Evolutionary conservation across 2,329 filamentous ascomycete species (phyloP), one percentile per base, ranked within the genome.

Genomic region (Orbilia blumenaviensis): DNA sequence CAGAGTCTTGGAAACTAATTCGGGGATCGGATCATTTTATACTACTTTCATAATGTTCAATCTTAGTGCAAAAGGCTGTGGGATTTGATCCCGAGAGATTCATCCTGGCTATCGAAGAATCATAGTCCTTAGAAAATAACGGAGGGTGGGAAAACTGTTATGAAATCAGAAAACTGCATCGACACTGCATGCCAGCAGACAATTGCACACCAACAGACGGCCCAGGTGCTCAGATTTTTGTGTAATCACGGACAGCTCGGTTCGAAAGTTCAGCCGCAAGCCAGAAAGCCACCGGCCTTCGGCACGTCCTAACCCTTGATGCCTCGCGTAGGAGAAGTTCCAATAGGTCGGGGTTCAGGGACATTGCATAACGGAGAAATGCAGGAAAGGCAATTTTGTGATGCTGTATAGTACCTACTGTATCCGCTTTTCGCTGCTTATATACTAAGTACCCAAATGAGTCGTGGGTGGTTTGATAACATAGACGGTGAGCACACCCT

Each of bases 221-320:
- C 14, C 9, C 18, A 38, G 10, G 18, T 56, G 52, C 52, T 56
- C 23, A 5, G n/a, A 21, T 21, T 5, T 16, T 36, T 56, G 52
- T 56, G 52, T 34, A 54, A 54, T 56, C 29, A 56, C 38, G 6
- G 27, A 34, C 62, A 3, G 29, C 36, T 56, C 23, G 46, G 6
- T 25, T 41, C 8, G n/a, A 42, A 12, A 21, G 42, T 63, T 72
- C 67, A 72, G 67, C 67, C 60, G 67, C 67, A 72, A 50, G 60
- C 48, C 27, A 72, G 27, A 36, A 48, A 54, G 42, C 62, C 32
- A 48, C 52, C 29, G 21, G 54, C n/a, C 10, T 44, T 50, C 56
- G 56, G 66, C 56, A 44, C 9, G 56, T n/a, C 36, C 9, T 42
- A 61, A 44, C n/a, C 44, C 16, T 18, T 38, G 29, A 12, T 34